A percentile compares a stretch with the other conserved stretches of the same genome.
phyloP scores from a whole-genome alignment of 805 yeast genomes.

The Yarrowia porcina region DNA sequence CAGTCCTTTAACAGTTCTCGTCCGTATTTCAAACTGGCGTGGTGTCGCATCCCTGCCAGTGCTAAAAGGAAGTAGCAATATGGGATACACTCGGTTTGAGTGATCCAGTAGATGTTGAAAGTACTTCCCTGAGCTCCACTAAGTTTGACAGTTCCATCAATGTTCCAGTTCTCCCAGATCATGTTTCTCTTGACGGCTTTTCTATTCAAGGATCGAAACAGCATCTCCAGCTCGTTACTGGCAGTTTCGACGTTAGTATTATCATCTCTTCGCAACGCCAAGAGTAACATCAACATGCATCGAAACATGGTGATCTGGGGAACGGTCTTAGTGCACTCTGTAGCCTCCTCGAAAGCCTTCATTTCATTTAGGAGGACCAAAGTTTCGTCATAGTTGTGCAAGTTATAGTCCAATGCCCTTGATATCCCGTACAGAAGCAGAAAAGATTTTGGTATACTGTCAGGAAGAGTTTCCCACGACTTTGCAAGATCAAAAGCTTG shows the following conservation, averaged over 20 bases:
- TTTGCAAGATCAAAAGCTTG: neutral
- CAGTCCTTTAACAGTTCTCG: neutral
- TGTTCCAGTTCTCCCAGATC: neutral
- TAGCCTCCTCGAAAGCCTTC: neutral
- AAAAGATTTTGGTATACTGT: neutral
- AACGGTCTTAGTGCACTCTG: neutral
- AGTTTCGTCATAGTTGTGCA: neutral
- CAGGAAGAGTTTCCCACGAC: neutral
- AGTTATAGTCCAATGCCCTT: neutral
- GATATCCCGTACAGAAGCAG: neutral
- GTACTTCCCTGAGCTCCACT: neutral
- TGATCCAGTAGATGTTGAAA: neutral
- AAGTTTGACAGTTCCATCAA: neutral
- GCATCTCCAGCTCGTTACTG: neutral
- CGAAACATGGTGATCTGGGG: neutral
- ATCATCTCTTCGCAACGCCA: neutral
- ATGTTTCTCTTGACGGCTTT: neutral
- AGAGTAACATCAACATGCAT: neutral
- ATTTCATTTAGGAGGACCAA: neutral
- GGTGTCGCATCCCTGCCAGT: neutral
- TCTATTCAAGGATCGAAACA: neutral
- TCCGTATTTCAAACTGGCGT: neutral
- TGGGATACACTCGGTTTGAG: neutral
- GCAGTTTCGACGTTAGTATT: neutral
- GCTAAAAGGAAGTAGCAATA: neutral